Evolutionary conservation across 306 rosid genomes (phyloP).

Genomic region (Cucurbita argyrosperma): DNA sequence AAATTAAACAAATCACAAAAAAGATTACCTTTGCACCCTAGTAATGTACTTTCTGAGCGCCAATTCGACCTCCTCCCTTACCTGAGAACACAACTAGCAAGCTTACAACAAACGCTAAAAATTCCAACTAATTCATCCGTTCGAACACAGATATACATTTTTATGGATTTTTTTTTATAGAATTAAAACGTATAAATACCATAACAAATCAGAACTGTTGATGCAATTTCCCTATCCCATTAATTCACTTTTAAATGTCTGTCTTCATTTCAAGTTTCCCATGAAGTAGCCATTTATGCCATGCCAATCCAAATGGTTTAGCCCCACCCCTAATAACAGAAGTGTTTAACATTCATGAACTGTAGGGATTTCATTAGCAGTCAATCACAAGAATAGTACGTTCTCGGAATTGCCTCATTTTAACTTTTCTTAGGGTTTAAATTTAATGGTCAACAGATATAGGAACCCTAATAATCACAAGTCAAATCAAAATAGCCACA

Average conservation of each 20-base stretch:
- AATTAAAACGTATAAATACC: neutral
- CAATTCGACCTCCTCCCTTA: constrained; percentile 82
- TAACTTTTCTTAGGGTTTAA: neutral
- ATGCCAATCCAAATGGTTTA: neutral
- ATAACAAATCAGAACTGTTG: neutral
- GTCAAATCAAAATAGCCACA: neutral
- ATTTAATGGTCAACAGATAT: neutral
- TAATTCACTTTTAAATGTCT: neutral
- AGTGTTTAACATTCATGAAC: neutral
- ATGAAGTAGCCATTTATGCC: neutral
- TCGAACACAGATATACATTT: neutral
- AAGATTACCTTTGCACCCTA: constrained; percentile 66
- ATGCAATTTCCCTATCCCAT: neutral
- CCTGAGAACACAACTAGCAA: constrained; percentile 37
- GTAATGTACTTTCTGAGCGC: constrained; percentile 64
- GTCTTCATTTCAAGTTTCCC: neutral
- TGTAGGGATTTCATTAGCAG: neutral
- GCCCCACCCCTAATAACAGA: neutral
- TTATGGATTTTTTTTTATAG: neutral
- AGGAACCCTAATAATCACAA: no score
- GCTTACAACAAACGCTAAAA: neutral
- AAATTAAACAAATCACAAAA: constrained; percentile 6
- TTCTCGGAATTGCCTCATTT: neutral
- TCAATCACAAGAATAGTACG: neutral
- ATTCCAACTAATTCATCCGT: neutral